Evolutionary conservation across 1,139 yeast species (phyloP).

Genomic region (Arxiozyma bovina): DNA sequence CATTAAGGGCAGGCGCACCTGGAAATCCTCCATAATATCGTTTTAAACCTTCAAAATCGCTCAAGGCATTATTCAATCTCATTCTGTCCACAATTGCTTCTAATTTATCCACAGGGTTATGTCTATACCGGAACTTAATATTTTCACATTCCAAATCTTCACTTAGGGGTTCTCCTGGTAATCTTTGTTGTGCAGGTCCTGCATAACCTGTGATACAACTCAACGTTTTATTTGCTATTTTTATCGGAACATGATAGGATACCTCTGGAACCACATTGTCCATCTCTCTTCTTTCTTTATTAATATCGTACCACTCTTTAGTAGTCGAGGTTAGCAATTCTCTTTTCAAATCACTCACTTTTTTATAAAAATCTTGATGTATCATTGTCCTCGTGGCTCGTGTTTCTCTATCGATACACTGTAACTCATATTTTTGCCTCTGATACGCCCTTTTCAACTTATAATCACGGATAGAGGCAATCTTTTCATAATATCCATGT

Average conservation of each 20-base stretch:
- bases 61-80: constrained; percentile 43
- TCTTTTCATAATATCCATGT: constrained; percentile 54
- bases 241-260: constrained; percentile 31
- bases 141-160: constrained; percentile 30
- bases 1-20: constrained; percentile 48
- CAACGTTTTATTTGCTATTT: constrained; percentile 27
- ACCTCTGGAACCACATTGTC: constrained; percentile 57
- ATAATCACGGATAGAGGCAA: constrained; percentile 61
- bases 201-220: constrained; percentile 33
- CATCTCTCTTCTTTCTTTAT: constrained; percentile 78
- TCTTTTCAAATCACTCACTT: constrained; percentile 58
- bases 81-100: constrained; percentile 34
- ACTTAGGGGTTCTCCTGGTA: constrained; percentile 26
- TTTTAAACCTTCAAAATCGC: constrained; percentile 47
- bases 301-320: constrained; percentile 83
- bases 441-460: constrained; percentile 60
- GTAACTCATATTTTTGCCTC: constrained; percentile 61
- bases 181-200: constrained; percentile 28
- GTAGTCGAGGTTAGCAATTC: constrained; percentile 67
- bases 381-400: constrained; percentile 69
- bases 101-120: constrained; percentile 31
- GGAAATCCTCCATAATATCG: constrained; percentile 48
- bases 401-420: constrained; percentile 73
- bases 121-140: constrained; percentile 29
- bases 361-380: constrained; percentile 76